Percentiles rank a stretch among this genome's conserved stretches.
phyloP scores from a whole-genome alignment of 1,284 basidiomycete species.

The Somion occarium region DNA sequence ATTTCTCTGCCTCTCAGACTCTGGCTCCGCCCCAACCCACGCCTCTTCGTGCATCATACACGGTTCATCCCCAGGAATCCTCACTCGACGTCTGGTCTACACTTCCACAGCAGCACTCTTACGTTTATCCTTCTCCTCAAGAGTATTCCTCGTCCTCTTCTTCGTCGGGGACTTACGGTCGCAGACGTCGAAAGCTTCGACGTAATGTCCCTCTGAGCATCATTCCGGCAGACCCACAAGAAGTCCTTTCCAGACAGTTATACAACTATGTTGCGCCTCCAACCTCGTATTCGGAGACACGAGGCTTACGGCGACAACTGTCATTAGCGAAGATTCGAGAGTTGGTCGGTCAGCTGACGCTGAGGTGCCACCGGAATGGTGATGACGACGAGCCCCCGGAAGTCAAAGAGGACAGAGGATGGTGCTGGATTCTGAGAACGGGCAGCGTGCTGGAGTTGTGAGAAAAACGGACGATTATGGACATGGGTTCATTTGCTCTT shows the following conservation, averaged over 20 bases:
- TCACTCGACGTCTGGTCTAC: neutral
- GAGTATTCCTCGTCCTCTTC: neutral
- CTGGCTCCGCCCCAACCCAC: conserved; percentile 5
- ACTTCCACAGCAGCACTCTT: neutral
- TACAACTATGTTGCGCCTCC: conserved; percentile 24
- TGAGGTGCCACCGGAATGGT: neutral
- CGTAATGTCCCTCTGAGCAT: conserved; percentile 15
- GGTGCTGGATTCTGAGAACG: neutral
- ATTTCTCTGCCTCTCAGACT: conserved; percentile 8
- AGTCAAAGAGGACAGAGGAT: neutral
- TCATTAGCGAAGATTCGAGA: neutral
- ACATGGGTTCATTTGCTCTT: neutral
- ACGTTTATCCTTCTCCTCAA: neutral
- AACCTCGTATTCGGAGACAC: neutral
- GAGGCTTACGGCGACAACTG: neutral
- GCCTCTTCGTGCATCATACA: neutral
- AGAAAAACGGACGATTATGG: neutral
- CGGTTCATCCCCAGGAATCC: neutral
- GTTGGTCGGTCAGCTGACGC: neutral
- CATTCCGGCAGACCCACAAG: conserved; percentile 23
- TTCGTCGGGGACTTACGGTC: neutral
- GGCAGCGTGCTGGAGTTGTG: conserved; percentile 2
- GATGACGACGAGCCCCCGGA: neutral
- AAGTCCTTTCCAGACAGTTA: conserved; percentile 26
- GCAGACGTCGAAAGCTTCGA: neutral